Evolutionary conservation across 2,329 filamentous ascomycete species (phyloP).

Genomic region (Ceratocystis huliohia): DNA sequence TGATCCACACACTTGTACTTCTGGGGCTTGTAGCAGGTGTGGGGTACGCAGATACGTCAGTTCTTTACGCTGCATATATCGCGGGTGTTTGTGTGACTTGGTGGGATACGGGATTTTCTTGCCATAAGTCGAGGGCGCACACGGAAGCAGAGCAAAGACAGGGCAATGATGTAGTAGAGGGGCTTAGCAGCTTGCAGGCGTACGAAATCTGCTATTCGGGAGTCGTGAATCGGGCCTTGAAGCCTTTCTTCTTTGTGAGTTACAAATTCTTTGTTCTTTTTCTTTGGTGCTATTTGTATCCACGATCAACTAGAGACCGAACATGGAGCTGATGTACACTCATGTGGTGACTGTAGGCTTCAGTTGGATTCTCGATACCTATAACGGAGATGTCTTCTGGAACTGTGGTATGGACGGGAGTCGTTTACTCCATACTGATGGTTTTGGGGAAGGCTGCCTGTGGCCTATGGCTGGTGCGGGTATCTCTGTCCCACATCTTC

Average conservation of each 20-base stretch:
- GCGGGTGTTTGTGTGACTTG: constrained; percentile 47
- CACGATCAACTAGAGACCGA: not conserved
- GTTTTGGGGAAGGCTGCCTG: constrained; percentile 45
- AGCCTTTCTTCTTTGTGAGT: constrained; percentile 17
- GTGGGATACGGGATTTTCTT: constrained; percentile 35
- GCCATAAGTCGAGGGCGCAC: not conserved
- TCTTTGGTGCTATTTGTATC: not conserved
- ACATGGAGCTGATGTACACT: not conserved
- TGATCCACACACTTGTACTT: constrained; percentile 35
- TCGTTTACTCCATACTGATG: constrained; percentile 64
- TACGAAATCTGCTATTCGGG: constrained; percentile 2
- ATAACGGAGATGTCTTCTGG: constrained; percentile 56
- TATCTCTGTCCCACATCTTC: constrained; percentile 12
- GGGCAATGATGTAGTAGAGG: not conserved
- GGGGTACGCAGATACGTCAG: constrained; percentile 49
- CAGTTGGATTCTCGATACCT: constrained; percentile 38
- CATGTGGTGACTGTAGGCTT: not conserved
- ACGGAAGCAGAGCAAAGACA: not conserved
- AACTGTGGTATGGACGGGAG: constrained; percentile 54
- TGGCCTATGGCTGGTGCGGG: constrained; percentile 43
- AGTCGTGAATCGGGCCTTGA: constrained; percentile 5
- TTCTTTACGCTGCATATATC: constrained; percentile 50
- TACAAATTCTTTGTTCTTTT: not conserved
- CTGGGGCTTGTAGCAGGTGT: constrained; percentile 38
- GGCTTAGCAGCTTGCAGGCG: not conserved